A percentile compares a stretch with the other conserved stretches of the same genome.
These are phyloP conservation scores for Coprinopsis sp. DNA, from an alignment of 768 basidiomycete species.

Conservation along the genomic window DNA sequence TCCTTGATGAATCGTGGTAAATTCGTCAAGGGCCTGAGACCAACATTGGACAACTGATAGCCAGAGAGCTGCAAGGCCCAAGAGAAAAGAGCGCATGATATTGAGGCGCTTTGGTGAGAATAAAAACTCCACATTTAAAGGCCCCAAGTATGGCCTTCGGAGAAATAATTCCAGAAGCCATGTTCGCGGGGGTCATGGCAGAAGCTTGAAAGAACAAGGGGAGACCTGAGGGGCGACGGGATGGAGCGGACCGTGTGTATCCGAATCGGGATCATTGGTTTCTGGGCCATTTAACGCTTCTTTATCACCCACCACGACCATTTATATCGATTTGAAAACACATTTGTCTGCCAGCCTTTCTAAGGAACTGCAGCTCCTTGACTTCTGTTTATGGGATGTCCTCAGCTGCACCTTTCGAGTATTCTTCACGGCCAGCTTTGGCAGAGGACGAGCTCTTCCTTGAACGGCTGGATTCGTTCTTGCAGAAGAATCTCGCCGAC, in stretches of 20 bases:
- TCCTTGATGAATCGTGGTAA: not conserved
- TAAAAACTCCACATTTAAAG: no score
- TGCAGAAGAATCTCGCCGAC: constrained; percentile 52
- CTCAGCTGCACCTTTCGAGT: constrained; percentile 29
- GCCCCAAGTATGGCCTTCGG: no score
- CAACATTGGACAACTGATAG: no score
- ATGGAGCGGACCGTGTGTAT: not conserved
- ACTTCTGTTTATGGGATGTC: constrained; percentile 7
- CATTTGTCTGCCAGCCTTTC: not conserved
- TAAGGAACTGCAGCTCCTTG: not conserved
- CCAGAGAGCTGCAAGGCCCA: no score
- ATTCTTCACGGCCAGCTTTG: constrained; percentile 20
- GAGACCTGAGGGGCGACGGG: not conserved
- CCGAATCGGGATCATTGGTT: not conserved
- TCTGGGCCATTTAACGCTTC: not conserved
- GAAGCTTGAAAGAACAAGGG: not conserved
- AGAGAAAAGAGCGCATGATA: not conserved
- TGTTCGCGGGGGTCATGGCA: not conserved
- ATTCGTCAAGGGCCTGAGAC: not conserved
- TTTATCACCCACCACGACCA: not conserved
- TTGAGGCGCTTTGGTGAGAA: no score
- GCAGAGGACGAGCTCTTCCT: constrained; percentile 50
- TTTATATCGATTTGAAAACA: no score
- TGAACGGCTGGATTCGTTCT: constrained; percentile 61
- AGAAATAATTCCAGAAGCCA: no score